phyloP scores from a whole-genome alignment of 164 flowering plant species.

The Tetrastigma voinierianum region DNA sequence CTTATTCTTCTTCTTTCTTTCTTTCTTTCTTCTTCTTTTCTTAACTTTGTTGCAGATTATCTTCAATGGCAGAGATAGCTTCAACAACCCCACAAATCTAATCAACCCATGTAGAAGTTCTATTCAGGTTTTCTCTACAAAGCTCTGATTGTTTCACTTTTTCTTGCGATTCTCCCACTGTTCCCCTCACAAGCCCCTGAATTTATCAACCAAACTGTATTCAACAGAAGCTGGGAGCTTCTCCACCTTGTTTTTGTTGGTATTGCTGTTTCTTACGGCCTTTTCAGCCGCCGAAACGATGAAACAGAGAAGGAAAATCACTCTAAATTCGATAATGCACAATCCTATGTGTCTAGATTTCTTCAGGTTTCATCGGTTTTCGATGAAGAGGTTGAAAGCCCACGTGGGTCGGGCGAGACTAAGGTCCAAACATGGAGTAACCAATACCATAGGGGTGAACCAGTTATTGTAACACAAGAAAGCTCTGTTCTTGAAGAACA shows the following conservation, averaged over 20 bases:
- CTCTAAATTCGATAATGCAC: conserved; percentile 43
- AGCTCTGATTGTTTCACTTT: conserved; percentile 28
- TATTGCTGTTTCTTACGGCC: conserved; percentile 84
- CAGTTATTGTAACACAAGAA: conserved; percentile 50
- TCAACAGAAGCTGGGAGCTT: conserved; percentile 82
- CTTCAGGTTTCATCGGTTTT: conserved; percentile 82
- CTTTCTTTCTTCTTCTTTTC: background rate
- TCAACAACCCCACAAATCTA: conserved; percentile 14
- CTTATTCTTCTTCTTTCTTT: conserved; percentile 11
- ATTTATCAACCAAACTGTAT: conserved; percentile 50
- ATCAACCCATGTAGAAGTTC: conserved; percentile 45
- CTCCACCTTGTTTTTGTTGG: conserved; percentile 86
- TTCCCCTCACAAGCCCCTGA: conserved; percentile 72
- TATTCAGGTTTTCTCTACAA: conserved; percentile 42
- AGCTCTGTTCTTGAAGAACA: conserved; percentile 34
- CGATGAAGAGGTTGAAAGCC: conserved; percentile 62
- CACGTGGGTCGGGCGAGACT: conserved; percentile 36
- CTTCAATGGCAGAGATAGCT: conserved; percentile 48
- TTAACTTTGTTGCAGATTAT: background rate
- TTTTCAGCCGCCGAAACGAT: conserved; percentile 65
- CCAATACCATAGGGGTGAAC: conserved; percentile 56
- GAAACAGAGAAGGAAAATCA: conserved; percentile 47
- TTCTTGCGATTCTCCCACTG: conserved; percentile 44
- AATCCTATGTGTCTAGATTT: conserved; percentile 57
- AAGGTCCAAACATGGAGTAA: conserved; percentile 77